Evolutionary conservation across 176 grass and related monocot genomes (phyloP).

Genomic region (Ampelocalamus luodianensis): DNA sequence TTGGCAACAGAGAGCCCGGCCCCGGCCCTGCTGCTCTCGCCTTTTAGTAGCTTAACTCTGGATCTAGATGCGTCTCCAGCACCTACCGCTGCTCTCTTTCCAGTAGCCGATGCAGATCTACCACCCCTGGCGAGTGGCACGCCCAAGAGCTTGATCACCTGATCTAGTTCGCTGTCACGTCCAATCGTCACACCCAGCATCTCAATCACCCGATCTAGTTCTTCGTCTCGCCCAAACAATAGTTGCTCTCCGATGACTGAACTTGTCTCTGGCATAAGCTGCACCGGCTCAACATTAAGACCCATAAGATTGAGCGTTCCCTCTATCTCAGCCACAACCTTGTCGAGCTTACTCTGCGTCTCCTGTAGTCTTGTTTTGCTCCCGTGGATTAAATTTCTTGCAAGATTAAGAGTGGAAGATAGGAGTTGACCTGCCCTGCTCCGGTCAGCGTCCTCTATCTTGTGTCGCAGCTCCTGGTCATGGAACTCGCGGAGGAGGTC

Average conservation of each 20-base stretch:
- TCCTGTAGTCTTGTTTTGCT: neutral
- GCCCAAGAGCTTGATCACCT: neutral
- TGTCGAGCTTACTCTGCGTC: no score
- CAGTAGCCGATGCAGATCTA: neutral
- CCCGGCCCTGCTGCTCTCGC: no score
- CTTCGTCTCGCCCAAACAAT: neutral
- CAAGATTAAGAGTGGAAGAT: neutral
- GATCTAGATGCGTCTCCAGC: no score
- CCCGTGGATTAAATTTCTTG: accelerated
- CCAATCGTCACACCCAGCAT: neutral
- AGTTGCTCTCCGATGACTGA: neutral
- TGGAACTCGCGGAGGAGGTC: no score
- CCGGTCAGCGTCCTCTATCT: neutral
- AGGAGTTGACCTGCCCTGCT: neutral
- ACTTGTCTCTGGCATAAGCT: neutral
- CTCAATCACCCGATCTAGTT: neutral
- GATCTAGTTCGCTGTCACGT: neutral
- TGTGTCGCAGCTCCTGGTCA: neutral
- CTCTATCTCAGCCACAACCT: no score
- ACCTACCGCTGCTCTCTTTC: no score
- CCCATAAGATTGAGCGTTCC: no score
- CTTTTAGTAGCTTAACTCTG: no score
- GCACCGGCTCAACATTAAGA: no score
- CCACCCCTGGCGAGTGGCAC: neutral
- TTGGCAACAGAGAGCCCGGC: no score